A percentile compares a stretch with the other conserved stretches of the same genome.
phyloP scores from a whole-genome alignment of 2,329 filamentous ascomycete genomes.

The Plectosphaerella plurivora region DNA sequence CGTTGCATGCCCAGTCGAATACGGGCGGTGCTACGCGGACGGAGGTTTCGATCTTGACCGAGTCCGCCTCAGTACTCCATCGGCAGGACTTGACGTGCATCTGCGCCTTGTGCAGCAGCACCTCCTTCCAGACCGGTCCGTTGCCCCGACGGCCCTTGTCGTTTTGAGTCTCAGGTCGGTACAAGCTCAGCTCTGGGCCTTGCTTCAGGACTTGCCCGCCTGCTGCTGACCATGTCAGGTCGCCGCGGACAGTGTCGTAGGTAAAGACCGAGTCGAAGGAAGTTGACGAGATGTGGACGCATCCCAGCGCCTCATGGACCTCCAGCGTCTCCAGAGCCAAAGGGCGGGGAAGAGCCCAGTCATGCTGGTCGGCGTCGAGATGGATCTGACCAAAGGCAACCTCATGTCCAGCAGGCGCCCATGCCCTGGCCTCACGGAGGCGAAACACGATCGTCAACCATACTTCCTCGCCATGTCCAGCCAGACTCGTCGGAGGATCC shows the following conservation, averaged over 20 bases:
- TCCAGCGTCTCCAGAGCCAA: slow-evolving; percentile 1
- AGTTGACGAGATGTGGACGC: neutral
- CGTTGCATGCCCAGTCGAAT: slow-evolving; percentile 35
- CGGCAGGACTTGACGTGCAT: slow-evolving; percentile 8
- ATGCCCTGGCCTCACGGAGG: slow-evolving; percentile 5
- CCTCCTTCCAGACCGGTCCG: slow-evolving; percentile 6
- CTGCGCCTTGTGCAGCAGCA: slow-evolving; percentile 3
- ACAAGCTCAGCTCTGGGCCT: slow-evolving; percentile 12
- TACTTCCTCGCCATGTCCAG: neutral
- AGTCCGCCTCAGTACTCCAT: slow-evolving; percentile 9
- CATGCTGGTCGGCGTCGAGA: slow-evolving; percentile 2
- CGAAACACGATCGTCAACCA: slow-evolving; percentile 11
- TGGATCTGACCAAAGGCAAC: slow-evolving; percentile 14
- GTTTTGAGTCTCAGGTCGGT: slow-evolving; percentile 13
- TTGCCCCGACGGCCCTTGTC: slow-evolving; percentile 8
- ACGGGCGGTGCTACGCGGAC: slow-evolving; percentile 40
- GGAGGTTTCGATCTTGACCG: slow-evolving; percentile 23
- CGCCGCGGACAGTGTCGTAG: slow-evolving; percentile 12
- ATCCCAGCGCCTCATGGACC: neutral
- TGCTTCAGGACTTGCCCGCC: slow-evolving; percentile 9
- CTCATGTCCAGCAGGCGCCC: slow-evolving; percentile 10
- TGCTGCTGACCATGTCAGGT: slow-evolving; percentile 10
- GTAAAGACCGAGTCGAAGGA: slow-evolving; percentile 5
- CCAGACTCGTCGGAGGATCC: neutral
- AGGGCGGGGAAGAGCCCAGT: neutral